Percentiles rank a stretch among this genome's conserved stretches.
Conservation (phyloP, 306 rosid species). For the Sindora glabra region DNA sequence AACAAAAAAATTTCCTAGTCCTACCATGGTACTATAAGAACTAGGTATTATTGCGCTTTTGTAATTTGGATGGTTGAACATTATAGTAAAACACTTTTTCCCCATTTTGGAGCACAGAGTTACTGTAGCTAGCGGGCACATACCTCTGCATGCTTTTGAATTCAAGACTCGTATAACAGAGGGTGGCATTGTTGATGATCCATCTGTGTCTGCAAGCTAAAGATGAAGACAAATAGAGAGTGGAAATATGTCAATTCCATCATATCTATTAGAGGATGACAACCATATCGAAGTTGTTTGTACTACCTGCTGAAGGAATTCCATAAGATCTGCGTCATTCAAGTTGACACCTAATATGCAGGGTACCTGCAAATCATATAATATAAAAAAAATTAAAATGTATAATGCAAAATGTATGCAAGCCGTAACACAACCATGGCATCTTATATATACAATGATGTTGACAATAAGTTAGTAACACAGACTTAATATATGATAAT, state of each 20-base stretch:
- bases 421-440: background rate
- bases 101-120: background rate
- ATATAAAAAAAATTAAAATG: constrained; percentile 4
- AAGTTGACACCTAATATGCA: constrained; percentile 81
- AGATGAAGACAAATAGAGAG: constrained; percentile 8
- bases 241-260: background rate
- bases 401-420: background rate
- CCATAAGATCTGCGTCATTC: constrained; percentile 75
- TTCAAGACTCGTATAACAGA: constrained; percentile 79
- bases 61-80: too few relatives aligned
- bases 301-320: constrained; percentile 93
- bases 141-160: constrained; percentile 94
- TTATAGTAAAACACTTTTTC: too few relatives aligned
- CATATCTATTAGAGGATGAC: constrained; percentile 1
- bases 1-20: too few relatives aligned
- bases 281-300: background rate
- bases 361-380: constrained; percentile 78
- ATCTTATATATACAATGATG: background rate
- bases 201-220: constrained; percentile 88
- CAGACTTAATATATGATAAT: too few relatives aligned
- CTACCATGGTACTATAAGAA: too few relatives aligned
- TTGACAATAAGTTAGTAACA: background rate
- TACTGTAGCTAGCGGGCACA: background rate
- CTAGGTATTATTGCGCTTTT: too few relatives aligned
- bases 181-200: constrained; percentile 83